A percentile compares a stretch with the other conserved stretches of the same genome.
phyloP scores from a whole-genome alignment of 306 rosid species.

The Calophaca sinica region DNA sequence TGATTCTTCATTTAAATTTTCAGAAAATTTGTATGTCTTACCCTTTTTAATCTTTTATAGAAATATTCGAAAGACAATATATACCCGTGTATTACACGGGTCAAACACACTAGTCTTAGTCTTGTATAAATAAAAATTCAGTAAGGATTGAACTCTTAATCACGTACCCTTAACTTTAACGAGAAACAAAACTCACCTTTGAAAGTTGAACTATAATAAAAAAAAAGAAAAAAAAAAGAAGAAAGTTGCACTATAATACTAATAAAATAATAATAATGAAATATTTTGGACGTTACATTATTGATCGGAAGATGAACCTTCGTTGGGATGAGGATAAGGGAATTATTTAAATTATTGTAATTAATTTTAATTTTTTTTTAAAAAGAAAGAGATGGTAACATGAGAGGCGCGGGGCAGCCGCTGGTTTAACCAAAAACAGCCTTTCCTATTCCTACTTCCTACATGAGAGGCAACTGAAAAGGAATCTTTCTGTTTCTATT shows the following conservation, averaged over 20 bases:
- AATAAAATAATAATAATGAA: no score
- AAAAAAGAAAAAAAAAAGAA: no score
- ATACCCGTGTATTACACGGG: no score
- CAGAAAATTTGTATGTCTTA: no score
- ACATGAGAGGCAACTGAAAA: constrained; percentile 28
- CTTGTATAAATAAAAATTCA: no score
- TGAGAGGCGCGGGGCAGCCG: constrained; percentile 40
- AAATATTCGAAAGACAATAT: no score
- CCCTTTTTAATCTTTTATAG: no score
- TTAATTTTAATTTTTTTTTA: no score
- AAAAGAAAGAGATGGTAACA: background rate
- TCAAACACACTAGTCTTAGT: no score
- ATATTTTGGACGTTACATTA: background rate
- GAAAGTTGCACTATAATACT: no score
- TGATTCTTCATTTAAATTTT: no score
- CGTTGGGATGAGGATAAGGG: constrained; percentile 21
- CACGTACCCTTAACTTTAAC: background rate
- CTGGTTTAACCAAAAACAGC: constrained; percentile 5
- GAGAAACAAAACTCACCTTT: constrained; percentile 6
- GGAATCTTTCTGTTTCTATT: background rate
- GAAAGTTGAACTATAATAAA: background rate
- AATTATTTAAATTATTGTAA: background rate
- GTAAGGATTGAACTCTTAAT: no score
- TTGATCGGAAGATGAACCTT: constrained; percentile 17
- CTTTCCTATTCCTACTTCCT: background rate